Base-by-base conservation (phyloP, 768 basidiomycete species). In the Pluteus cervinus region DNA sequence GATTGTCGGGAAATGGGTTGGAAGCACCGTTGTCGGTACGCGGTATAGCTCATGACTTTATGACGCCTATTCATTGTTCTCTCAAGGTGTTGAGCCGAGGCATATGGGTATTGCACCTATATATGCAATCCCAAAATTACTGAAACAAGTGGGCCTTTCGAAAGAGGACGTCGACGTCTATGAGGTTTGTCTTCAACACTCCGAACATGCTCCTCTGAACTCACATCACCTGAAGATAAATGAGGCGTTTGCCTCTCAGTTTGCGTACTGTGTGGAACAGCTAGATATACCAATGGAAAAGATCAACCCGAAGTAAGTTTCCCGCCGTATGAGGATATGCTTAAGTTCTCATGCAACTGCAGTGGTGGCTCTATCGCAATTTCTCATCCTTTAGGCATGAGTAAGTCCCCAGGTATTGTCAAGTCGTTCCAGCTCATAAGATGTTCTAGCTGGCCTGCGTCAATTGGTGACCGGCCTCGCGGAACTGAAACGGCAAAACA, bases 241-340 rank as follows among this genome's bases (percentile, higher is more conserved):
- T 40, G 86, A 92, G 58, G 91, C 91, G 1, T 94, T 93, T 43
- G 90, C 89, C 0, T 91, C 87, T 1, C 91, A 94, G 53, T 93
- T 89, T 42, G 87, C 86, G n/a, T 85, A 91, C 61, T 92, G 87
- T 36, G 79, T 93, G 6, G 84, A 93, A 50, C 67, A 88, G 51
- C 71, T 93, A 17, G 65, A 70, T 18, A 69, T 94, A 30, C 76
- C 82, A 2, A 78, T 85, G 12, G 73, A 79, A 48, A 91, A 81
- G 58, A 81, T 92, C 50, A 96, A 96, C 53, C 79, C 86, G 33
- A 81, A 89, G 86, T 78, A 66, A 60, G 73, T 65, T 4, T 20
- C 35, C 42, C 17, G 12, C 11, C 11, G 33, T 25, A 15, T 20
- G 26, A 17, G 21, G 7, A 20, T 36, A 20, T 33, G 5, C 7